These are phyloP conservation scores for Cucurbita pepo DNA, from an alignment of 306 rosid genomes.

Conservation along the genomic window DNA sequence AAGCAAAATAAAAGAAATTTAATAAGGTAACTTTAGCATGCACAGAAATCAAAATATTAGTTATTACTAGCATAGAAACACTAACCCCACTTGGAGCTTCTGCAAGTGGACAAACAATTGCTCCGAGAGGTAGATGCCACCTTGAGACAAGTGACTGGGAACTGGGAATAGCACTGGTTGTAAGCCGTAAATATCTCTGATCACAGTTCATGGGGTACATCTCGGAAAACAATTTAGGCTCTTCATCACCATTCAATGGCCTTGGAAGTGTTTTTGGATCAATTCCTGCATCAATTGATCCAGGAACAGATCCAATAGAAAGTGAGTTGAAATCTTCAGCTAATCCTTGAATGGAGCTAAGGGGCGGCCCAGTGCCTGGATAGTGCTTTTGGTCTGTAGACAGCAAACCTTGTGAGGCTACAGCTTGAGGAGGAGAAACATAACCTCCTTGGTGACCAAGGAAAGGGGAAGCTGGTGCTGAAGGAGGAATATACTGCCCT, in stretches of 20 bases:
- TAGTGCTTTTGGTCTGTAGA: conserved; percentile 39
- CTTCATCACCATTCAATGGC: conserved; percentile 83
- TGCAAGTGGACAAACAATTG: conserved; percentile 96
- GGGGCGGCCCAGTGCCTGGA: conserved; percentile 44
- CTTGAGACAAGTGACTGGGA: conserved; percentile 92
- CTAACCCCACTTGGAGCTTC: conserved; percentile 83
- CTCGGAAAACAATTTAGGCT: conserved; percentile 42
- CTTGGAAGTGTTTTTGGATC: conserved; percentile 69
- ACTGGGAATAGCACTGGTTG: conserved; percentile 75
- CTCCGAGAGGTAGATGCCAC: conserved; percentile 99
- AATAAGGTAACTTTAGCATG: conserved; percentile 5
- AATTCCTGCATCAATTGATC: conserved; percentile 63
- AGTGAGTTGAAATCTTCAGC: conserved; percentile 79
- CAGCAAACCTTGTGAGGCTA: conserved; percentile 45
- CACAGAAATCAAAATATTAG: neutral
- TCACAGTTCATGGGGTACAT: conserved; percentile 57
- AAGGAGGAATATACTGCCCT: conserved; percentile 32
- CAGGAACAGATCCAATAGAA: conserved; percentile 69
- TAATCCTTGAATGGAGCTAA: conserved; percentile 58
- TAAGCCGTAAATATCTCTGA: conserved; percentile 66
- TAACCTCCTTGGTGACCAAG: conserved; percentile 52
- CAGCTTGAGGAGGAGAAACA: conserved; percentile 35
- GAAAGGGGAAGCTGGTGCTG: conserved; percentile 36
- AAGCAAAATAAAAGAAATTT: conserved; percentile 7
- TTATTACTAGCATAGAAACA: conserved; percentile 16